phyloP scores from a whole-genome alignment of 495 filamentous ascomycete species.

The Echria macrotheca region DNA sequence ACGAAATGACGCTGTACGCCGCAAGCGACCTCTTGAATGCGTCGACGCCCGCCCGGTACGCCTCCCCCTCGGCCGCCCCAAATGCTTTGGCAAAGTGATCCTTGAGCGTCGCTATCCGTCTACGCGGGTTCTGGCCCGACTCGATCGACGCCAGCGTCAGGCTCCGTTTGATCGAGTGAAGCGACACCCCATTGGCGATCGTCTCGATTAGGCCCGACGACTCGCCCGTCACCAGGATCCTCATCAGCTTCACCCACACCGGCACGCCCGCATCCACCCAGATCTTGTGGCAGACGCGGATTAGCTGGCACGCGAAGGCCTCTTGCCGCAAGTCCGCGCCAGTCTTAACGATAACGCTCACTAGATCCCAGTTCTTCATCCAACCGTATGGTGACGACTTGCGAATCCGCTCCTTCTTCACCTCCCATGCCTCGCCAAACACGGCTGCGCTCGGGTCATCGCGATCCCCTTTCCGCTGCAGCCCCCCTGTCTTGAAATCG shows the following conservation, averaged over 20 bases:
- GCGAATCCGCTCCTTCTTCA: slow-evolving; percentile 70
- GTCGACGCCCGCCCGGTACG: slow-evolving; percentile 58
- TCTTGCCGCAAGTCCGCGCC: slow-evolving; percentile 71
- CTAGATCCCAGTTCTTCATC: slow-evolving; percentile 75
- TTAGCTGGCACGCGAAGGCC: slow-evolving; percentile 73
- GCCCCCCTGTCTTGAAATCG: slow-evolving; percentile 69
- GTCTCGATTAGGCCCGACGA: slow-evolving; percentile 73
- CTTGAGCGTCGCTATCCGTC: slow-evolving; percentile 64
- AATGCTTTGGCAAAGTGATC: slow-evolving; percentile 75
- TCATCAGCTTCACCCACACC: slow-evolving; percentile 78
- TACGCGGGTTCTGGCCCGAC: slow-evolving; percentile 57
- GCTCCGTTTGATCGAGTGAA: slow-evolving; percentile 70
- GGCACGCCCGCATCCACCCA: slow-evolving; percentile 64
- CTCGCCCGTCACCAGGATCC: slow-evolving; percentile 73
- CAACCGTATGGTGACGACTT: slow-evolving; percentile 69
- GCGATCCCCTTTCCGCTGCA: slow-evolving; percentile 67
- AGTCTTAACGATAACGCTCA: slow-evolving; percentile 77
- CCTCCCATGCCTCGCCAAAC: slow-evolving; percentile 71
- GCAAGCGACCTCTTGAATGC: slow-evolving; percentile 66
- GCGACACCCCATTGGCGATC: slow-evolving; percentile 71
- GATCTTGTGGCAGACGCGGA: slow-evolving; percentile 67
- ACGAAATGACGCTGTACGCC: slow-evolving; percentile 71
- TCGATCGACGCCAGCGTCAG: slow-evolving; percentile 63
- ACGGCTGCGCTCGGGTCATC: slow-evolving; percentile 77
- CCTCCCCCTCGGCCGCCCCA: slow-evolving; percentile 54